A percentile compares a stretch with the other conserved stretches of the same genome.
These are phyloP conservation scores for Isatis lusitanica DNA, from an alignment of 441 rosid species.

Conservation along the genomic window DNA sequence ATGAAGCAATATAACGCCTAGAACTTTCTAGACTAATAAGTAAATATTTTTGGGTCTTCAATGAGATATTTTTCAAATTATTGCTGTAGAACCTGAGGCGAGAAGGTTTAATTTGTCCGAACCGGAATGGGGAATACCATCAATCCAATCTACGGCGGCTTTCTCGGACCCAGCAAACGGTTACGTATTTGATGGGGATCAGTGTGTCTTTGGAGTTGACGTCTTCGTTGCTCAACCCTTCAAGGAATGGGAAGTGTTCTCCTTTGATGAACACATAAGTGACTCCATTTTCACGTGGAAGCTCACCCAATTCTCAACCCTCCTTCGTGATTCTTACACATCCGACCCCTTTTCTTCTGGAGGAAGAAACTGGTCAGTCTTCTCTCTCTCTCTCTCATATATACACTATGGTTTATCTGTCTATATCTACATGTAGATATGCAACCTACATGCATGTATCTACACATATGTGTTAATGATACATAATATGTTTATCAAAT, in stretches of 20 bases:
- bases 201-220: constrained; percentile 20
- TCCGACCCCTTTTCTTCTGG: constrained; percentile 7
- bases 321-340: background rate
- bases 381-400: background rate
- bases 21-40: too few relatives aligned
- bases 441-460: background rate
- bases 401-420: background rate
- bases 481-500: background rate
- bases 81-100: constrained; percentile 1
- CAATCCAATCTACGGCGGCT: too few relatives aligned
- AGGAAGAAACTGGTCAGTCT: constrained; percentile 23
- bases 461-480: too few relatives aligned
- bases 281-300: background rate
- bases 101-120: background rate
- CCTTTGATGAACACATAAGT: background rate
- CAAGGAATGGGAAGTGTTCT: background rate
- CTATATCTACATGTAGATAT: background rate
- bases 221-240: constrained; percentile 24
- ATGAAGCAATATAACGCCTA: too few relatives aligned
- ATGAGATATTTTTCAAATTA: background rate
- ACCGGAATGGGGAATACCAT: background rate
- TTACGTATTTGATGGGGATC: background rate
- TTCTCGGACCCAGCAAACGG: background rate
- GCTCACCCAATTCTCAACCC: constrained; percentile 4
- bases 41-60: too few relatives aligned